Conservation (phyloP, 2,329 filamentous ascomycete genomes). For the Pseudogymnoascus destructans region DNA sequence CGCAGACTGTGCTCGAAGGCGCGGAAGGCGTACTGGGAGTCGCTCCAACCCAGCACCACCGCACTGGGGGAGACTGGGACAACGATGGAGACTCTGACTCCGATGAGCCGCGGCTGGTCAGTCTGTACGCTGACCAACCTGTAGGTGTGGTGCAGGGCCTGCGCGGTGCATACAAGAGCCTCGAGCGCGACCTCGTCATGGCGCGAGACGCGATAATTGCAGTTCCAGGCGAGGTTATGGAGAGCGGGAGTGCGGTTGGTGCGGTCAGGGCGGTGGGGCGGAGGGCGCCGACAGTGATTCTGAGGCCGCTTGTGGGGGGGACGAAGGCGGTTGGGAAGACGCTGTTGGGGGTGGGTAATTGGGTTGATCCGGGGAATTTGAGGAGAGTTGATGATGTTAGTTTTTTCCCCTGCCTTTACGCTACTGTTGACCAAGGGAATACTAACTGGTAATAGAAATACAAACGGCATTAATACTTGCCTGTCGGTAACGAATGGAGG, state of each 20-base stretch:
- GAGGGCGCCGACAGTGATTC: constrained; percentile 82
- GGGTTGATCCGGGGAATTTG: constrained; percentile 70
- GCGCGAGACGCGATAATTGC: constrained; percentile 88
- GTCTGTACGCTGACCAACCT: constrained; percentile 87
- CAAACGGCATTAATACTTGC: constrained; percentile 22
- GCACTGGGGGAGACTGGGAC: constrained; percentile 33
- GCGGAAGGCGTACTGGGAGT: constrained; percentile 62
- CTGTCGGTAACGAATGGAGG: background rate
- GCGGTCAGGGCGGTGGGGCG: constrained; percentile 66
- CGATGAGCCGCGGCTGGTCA: constrained; percentile 66
- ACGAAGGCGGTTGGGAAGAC: constrained; percentile 82
- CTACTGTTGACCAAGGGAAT: constrained; percentile 6
- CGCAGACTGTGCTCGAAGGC: constrained; percentile 81
- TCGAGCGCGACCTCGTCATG: constrained; percentile 76
- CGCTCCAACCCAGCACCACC: constrained; percentile 17
- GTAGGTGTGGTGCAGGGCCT: constrained; percentile 78
- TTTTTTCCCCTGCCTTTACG: constrained; percentile 27
- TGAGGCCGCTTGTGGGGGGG: constrained; percentile 80
- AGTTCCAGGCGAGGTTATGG: constrained; percentile 81
- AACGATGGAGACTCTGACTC: constrained; percentile 52
- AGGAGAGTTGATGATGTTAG: constrained; percentile 80
- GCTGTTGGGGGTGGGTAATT: constrained; percentile 82
- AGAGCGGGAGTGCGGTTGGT: constrained; percentile 67
- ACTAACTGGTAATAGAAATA: constrained; percentile 24
- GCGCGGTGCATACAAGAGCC: constrained; percentile 64